These are phyloP conservation scores for Cyclotella choctawhatcheeana DNA, from an alignment of 108 stramenopile genomes.

Conservation along the genomic window DNA sequence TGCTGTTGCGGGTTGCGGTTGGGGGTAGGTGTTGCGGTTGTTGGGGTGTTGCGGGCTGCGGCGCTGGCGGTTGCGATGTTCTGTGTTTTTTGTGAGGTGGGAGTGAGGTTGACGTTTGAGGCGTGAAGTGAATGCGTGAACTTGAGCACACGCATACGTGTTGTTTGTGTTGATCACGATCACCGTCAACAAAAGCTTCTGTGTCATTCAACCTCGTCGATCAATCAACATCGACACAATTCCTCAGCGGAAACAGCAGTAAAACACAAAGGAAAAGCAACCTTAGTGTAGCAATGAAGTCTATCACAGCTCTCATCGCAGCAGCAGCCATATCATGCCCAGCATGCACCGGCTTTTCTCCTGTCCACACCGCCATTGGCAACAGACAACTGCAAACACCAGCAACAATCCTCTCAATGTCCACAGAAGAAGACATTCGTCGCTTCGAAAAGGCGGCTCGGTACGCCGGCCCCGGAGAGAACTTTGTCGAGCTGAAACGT, in stretches of 20 bases:
- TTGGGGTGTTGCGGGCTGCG: background rate
- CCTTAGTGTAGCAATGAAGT: slow-evolving; percentile 34
- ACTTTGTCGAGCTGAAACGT: slow-evolving; percentile 88
- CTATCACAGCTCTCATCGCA: slow-evolving; percentile 33
- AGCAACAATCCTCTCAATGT: slow-evolving; percentile 15
- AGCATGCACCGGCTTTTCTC: slow-evolving; percentile 16
- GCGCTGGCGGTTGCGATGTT: background rate
- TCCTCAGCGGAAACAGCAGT: background rate
- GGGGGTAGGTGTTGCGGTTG: too few relatives aligned
- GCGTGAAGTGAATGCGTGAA: too few relatives aligned
- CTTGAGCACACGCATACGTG: too few relatives aligned
- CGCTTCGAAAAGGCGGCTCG: slow-evolving; percentile 69
- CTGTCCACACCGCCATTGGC: background rate
- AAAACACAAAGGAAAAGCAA: background rate
- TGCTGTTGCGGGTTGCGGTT: too few relatives aligned
- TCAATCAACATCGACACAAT: background rate
- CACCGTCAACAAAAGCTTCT: too few relatives aligned
- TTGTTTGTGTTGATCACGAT: too few relatives aligned
- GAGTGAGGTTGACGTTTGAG: too few relatives aligned
- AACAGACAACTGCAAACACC: background rate
- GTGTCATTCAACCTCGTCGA: too few relatives aligned
- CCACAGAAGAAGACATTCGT: slow-evolving; percentile 66
- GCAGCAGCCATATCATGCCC: slow-evolving; percentile 27
- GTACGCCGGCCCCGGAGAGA: slow-evolving; percentile 72
- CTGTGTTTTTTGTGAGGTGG: background rate